phyloP scores from a whole-genome alignment of 2,329 filamentous ascomycete genomes.

The Thielaviopsis euricoi region DNA sequence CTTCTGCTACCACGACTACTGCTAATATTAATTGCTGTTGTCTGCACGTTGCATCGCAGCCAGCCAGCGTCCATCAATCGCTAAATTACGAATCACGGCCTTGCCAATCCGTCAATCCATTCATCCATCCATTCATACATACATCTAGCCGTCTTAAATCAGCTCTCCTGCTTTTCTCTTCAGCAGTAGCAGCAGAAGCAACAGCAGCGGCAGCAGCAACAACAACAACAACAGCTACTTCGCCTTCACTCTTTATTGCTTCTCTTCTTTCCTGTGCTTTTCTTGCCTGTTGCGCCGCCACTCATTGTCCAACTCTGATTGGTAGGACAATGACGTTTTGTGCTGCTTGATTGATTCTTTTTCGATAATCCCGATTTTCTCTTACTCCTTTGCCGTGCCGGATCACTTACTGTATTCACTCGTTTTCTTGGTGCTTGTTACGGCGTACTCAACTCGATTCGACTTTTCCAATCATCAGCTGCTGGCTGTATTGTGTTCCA shows the following conservation, averaged over 20 bases:
- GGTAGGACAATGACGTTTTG: slow-evolving; percentile 9
- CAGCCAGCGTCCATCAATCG: not conserved
- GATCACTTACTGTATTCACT: not conserved
- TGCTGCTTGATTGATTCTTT: slow-evolving; percentile 1
- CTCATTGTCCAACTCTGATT: not conserved
- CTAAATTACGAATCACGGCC: no score
- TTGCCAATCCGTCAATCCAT: not conserved
- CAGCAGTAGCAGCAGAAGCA: no score
- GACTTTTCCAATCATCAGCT: not conserved
- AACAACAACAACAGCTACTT: no score
- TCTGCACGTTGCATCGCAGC: no score
- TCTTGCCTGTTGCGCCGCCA: not conserved
- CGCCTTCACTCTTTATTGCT: not conserved
- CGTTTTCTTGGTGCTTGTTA: not conserved
- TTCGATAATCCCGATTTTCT: not conserved
- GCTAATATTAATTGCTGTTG: no score
- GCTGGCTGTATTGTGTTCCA: not conserved
- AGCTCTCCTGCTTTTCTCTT: not conserved
- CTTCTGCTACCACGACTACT: no score
- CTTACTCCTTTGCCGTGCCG: not conserved
- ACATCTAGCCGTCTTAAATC: not conserved
- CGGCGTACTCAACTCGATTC: not conserved
- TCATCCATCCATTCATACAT: no score
- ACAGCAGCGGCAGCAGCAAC: no score
- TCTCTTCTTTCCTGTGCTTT: not conserved